These are phyloP conservation scores for Trichomonascaceae sp. DNA, from an alignment of 1,139 yeast genomes.

Conservation along the genomic window DNA sequence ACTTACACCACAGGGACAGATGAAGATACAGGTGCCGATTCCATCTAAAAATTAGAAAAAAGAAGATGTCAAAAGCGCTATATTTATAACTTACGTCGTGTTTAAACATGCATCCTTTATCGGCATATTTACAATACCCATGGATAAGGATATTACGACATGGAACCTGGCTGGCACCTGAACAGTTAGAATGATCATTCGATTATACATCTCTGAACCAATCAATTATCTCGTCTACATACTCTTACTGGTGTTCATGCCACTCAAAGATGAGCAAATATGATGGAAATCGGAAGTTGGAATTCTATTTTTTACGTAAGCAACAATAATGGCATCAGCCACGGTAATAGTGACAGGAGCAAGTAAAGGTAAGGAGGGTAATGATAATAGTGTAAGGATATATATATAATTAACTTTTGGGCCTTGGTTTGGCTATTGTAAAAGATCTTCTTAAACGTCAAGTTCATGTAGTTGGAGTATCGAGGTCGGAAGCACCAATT, in stretches of 20 bases:
- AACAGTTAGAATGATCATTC: background rate
- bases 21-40: background rate
- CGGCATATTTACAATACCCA: constrained; percentile 85
- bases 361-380: constrained; percentile 37
- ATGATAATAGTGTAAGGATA: background rate
- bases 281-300: background rate
- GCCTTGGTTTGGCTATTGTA: constrained; percentile 74
- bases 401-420: constrained; percentile 30
- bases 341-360: constrained; percentile 58
- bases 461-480: constrained; percentile 60
- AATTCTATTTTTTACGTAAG: background rate
- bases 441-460: constrained; percentile 40
- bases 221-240: background rate
- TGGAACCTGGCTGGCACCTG: constrained; percentile 59
- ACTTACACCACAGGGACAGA: constrained; percentile 2
- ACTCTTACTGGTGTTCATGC: constrained; percentile 21
- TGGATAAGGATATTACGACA: constrained; percentile 81
- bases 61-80: background rate
- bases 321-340: background rate
- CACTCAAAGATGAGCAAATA: background rate
- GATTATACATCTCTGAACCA: background rate
- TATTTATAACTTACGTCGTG: constrained; percentile 39
- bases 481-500: constrained; percentile 50
- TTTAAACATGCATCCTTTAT: constrained; percentile 81
- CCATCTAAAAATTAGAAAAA: background rate